phyloP scores from a whole-genome alignment of 1,139 yeast species.

The Candida sp. region DNA sequence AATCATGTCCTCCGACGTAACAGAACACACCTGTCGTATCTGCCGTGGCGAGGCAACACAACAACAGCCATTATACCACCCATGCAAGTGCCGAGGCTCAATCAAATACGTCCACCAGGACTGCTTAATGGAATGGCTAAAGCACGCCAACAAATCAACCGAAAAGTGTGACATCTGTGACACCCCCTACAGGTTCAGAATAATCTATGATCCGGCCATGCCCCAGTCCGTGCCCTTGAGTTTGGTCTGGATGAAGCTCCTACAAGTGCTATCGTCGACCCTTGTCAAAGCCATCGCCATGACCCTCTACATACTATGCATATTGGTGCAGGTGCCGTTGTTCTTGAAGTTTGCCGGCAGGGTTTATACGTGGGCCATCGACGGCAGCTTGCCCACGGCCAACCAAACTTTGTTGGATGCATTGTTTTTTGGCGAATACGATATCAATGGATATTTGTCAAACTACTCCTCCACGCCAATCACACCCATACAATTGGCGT shows the following conservation, averaged over 20 bases:
- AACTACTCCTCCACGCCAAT: neutral
- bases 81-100: slow-evolving; percentile 94
- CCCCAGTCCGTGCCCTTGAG: slow-evolving; percentile 66
- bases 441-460: slow-evolving; percentile 17
- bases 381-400: slow-evolving; percentile 49
- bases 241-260: slow-evolving; percentile 45
- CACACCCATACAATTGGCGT: slow-evolving; percentile 12
- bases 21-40: slow-evolving; percentile 71
- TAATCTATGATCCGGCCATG: slow-evolving; percentile 72
- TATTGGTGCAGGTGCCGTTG: slow-evolving; percentile 59
- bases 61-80: slow-evolving; percentile 84
- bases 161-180: slow-evolving; percentile 91
- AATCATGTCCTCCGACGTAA: slow-evolving; percentile 12
- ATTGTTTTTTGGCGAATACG: slow-evolving; percentile 51
- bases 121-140: slow-evolving; percentile 89
- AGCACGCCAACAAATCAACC: slow-evolving; percentile 59
- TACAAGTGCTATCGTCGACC: slow-evolving; percentile 27
- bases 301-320: slow-evolving; percentile 38
- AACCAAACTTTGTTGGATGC: slow-evolving; percentile 41
- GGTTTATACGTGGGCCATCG: slow-evolving; percentile 56
- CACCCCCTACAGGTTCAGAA: slow-evolving; percentile 71
- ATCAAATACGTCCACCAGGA: slow-evolving; percentile 94
- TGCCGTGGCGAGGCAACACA: slow-evolving; percentile 91
- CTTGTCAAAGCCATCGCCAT: slow-evolving; percentile 31
- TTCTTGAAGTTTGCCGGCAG: slow-evolving; percentile 59